These are phyloP conservation scores for Blastocystis sp. DNA, from an alignment of 352 stramenopile species.

Conservation along the genomic window DNA sequence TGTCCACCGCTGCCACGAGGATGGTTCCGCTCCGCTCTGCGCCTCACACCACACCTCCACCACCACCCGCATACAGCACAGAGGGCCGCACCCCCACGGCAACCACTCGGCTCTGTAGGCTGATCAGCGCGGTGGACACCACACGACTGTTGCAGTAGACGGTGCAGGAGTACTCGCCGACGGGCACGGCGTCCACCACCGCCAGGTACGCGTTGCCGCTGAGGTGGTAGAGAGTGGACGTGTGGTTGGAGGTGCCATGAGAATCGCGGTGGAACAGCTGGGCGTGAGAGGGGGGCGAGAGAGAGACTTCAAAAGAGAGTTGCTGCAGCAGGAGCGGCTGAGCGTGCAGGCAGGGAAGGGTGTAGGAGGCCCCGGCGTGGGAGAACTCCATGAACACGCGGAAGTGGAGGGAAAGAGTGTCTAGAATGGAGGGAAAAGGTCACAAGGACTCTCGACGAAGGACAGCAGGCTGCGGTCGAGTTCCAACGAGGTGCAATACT, in stretches of 20 bases:
- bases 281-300: not conserved
- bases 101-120: not conserved
- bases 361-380: too few species aligned
- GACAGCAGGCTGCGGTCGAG: not conserved
- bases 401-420: not conserved
- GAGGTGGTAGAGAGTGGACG: too few species aligned
- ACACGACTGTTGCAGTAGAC: not conserved
- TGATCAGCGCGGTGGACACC: not conserved
- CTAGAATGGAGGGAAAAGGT: not conserved
- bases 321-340: too few species aligned
- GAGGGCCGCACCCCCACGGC: not conserved
- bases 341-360: too few species aligned
- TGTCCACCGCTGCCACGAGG: not conserved
- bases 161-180: not conserved
- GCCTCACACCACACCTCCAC: too few species aligned
- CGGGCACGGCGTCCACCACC: not conserved
- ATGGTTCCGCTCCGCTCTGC: too few species aligned
- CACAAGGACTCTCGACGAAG: conserved; percentile 1
- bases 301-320: not conserved
- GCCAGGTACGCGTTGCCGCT: not conserved
- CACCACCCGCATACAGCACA: not conserved
- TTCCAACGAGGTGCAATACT: not conserved
- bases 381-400: too few species aligned
- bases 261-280: not conserved
- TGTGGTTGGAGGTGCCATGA: too few species aligned